Evolutionary conservation across 148 eudicot genomes (phyloP).

Genomic region (Arbutus unedo): DNA sequence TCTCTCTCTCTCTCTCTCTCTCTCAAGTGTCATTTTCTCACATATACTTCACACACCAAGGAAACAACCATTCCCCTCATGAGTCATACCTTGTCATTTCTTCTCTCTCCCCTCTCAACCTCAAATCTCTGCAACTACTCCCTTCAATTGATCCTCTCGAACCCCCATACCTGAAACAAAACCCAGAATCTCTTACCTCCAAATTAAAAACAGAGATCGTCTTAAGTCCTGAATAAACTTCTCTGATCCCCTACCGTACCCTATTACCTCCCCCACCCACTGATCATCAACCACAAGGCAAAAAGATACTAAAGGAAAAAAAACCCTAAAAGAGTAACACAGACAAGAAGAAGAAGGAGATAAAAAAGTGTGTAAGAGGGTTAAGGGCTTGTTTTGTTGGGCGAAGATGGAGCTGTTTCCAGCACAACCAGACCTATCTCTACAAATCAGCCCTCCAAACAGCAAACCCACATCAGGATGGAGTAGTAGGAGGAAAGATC

Average conservation of each 20-base stretch:
- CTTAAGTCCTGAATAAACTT: background rate
- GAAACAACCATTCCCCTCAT: slow-evolving; percentile 61
- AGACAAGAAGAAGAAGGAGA: background rate
- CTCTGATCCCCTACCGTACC: background rate
- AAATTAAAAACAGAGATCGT: slow-evolving; percentile 13
- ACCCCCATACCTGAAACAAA: slow-evolving; percentile 22
- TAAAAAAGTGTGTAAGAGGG: background rate
- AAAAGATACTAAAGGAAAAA: background rate
- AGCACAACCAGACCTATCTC: slow-evolving; percentile 89
- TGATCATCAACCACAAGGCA: background rate
- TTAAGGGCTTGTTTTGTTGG: slow-evolving; percentile 15
- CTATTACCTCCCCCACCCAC: background rate
- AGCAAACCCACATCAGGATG: slow-evolving; percentile 40
- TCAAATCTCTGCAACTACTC: slow-evolving; percentile 46
- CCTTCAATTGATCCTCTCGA: slow-evolving; percentile 29
- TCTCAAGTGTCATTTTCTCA: slow-evolving; percentile 77
- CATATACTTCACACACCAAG: slow-evolving; percentile 84
- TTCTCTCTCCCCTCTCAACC: slow-evolving; percentile 30
- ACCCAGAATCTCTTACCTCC: slow-evolving; percentile 11
- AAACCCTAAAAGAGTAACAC: background rate
- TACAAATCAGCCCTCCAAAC: slow-evolving; percentile 90
- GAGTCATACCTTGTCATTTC: slow-evolving; percentile 33
- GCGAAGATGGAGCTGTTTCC: slow-evolving; percentile 81
- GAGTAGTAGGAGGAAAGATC: slow-evolving; percentile 24
- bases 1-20: slow-evolving; percentile 10